These are phyloP conservation scores for Lecanoromycetidae sp. DNA, from an alignment of 2,329 filamentous ascomycete species.

Conservation along the genomic window DNA sequence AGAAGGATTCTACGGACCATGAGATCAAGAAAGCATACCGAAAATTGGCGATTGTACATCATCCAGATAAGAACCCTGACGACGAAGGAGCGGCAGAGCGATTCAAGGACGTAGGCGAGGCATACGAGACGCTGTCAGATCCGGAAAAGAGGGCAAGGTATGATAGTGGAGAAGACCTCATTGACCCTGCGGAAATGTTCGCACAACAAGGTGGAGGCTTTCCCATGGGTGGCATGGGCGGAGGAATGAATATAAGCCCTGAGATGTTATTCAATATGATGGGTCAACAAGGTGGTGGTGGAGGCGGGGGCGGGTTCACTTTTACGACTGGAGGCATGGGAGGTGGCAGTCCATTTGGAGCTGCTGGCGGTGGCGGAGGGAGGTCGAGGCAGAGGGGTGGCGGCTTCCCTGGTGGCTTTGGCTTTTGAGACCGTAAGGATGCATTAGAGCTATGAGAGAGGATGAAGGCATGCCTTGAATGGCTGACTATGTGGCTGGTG, in stretches of 20 bases:
- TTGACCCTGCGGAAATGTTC: constrained; percentile 81
- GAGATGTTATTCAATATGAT: constrained; percentile 30
- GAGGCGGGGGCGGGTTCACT: constrained; percentile 19
- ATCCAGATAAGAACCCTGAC: constrained; percentile 94
- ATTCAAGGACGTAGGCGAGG: constrained; percentile 97
- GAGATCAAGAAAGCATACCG: constrained; percentile 96
- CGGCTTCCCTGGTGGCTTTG: constrained; percentile 6
- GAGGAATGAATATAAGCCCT: constrained; percentile 27
- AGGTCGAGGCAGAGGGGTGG: constrained; percentile 13
- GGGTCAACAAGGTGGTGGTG: constrained; percentile 32
- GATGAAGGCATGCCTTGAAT: too few species aligned
- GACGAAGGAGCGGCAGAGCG: constrained; percentile 68
- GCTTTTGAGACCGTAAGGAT: constrained; percentile 5
- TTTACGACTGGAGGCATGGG: constrained; percentile 17
- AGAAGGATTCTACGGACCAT: constrained; percentile 70
- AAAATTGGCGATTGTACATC: constrained; percentile 83
- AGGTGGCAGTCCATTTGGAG: constrained; percentile 18
- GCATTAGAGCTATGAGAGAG: too few species aligned
- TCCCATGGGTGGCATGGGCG: constrained; percentile 32
- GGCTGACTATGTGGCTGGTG: too few species aligned
- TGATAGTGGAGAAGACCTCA: constrained; percentile 82
- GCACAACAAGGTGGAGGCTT: constrained; percentile 38
- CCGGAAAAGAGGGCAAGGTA: constrained; percentile 85
- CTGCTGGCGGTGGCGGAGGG: constrained; percentile 10
- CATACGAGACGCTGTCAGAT: constrained; percentile 91